Base-by-base conservation (phyloP, 768 basidiomycete species). In the Calocybe cyanea region DNA sequence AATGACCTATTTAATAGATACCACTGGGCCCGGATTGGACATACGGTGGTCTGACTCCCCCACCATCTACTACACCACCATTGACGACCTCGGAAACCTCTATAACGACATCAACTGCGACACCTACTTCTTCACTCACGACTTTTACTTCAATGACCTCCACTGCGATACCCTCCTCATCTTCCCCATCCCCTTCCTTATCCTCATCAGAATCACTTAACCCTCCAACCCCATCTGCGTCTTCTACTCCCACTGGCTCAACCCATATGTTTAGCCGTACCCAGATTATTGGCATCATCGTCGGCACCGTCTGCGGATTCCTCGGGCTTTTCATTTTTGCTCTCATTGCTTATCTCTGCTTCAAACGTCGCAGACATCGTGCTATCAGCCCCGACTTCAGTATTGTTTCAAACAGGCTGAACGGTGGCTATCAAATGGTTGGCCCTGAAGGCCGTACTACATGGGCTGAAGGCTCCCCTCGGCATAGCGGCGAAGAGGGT, bases 31-130 rank as follows among this genome's bases (percentile, higher is more conserved):
- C 80, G 24, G 70, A 78, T 31, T 92, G 81, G 76, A 80, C 77
- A 10, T 92, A 77, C 55, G 89, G 88, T 53, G 88, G 88, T 28
- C 68, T 78, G n/a, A 78, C 84, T 24, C 85, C 87, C n/a, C 66
- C 77, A 7, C 63, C 76, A 10, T 67, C 68, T 21, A 49, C 63
- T 32, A 50, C 57, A 25, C 56, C 61, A 28, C 38, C 33, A 21
- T 17, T 8, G 15, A 49, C 58, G 28, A 46, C 63, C 17, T 36
- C 59, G 17, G 21, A 45, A 23, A 45, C 42, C 36, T 21, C 65
- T 38, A 58, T 54, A 45, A 53, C 62, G 15, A 58, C 63, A 11
- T 52, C 57, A 41, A 52, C 63, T 61, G 51, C 63, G 57, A 55
- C 53, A 59, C 56, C 70, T 48, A 55, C 65, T 10, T 38, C 63